Evolutionary conservation across 1,284 basidiomycete species (phyloP), one percentile per base, ranked within the genome.

Genomic region (Entoloma clypeatum): DNA sequence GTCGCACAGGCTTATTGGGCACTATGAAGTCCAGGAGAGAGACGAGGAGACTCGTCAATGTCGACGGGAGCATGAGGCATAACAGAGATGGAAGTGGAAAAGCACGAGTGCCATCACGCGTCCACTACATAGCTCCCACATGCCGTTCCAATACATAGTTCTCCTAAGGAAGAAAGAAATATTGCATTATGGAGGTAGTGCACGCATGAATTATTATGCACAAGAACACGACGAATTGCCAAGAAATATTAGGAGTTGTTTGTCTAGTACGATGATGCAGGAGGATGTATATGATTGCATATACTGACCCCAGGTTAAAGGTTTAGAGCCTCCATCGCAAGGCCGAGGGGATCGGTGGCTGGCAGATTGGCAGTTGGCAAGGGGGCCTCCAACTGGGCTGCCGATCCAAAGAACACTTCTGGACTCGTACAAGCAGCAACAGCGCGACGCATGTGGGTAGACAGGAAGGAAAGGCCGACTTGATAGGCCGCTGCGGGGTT

Each of bases 401-500:
- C 62, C 25, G 66, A 62, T 43, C 78, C 76, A 57, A 94, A 95
- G 75, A 93, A 91, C 17, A 90, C 78, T 58, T 94, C 91, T 1
- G 92, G 92, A 47, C 88, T 89, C 7, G 90, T 92, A 63, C 92
- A 93, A 5, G 92, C 84, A 2, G 93, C 87, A 13, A 98, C 85
- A 2, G 95, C 95, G 32, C 95, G 86, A 19, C 94, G 80, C 89
- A 96, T 95, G 59, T 92, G 90, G 19, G 75, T 85, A 7, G 92
- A 92, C 49, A 99, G 69, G 77, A 94, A 95, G n/a, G 92, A 88
- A 26, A 98, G 66, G 17, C 95, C 95, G 37, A 96, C 85, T 68
- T 95, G 92, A 68, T 93, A 92, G 42, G 92, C 89, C 55, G 94
- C 88, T 92, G n/a, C n/a, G n/a, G n/a, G n/a, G n/a, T n/a, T n/a